Evolutionary conservation across 2,329 filamentous ascomycete genomes (phyloP).

Genomic region (Ilyonectria mors-panacis): DNA sequence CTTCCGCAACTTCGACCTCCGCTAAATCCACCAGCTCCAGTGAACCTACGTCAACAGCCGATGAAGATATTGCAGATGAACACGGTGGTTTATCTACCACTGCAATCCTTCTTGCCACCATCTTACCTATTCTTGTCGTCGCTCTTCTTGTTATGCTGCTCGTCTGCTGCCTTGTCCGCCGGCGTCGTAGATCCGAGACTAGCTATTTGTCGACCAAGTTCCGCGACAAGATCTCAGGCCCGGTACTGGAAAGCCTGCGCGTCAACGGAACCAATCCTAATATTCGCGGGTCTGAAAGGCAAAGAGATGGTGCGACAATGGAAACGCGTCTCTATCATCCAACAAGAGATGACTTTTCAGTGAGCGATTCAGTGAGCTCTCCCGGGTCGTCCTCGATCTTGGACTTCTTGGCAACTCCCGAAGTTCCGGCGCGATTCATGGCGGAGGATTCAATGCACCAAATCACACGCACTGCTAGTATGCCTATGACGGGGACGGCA

Average conservation of each 20-base stretch:
- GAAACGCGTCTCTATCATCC: constrained; percentile 32
- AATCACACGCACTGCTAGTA: constrained; percentile 40
- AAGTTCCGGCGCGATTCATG: constrained; percentile 44
- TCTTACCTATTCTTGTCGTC: constrained; percentile 59
- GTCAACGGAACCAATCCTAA: constrained; percentile 46
- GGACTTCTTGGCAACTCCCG: constrained; percentile 39
- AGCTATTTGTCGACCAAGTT: constrained; percentile 50
- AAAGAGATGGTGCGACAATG: constrained; percentile 17
- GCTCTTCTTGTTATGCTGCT: constrained; percentile 52
- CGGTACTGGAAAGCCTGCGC: constrained; percentile 48
- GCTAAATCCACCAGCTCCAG: constrained; percentile 42
- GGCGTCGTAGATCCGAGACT: constrained; percentile 49
- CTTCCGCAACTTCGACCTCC: constrained; percentile 43
- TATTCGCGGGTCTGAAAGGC: constrained; percentile 43
- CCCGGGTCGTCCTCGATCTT: constrained; percentile 49
- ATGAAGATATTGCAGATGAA: constrained; percentile 29
- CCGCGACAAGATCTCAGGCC: constrained; percentile 53
- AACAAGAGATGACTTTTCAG: constrained; percentile 42
- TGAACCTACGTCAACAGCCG: constrained; percentile 35
- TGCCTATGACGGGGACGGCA: constrained; percentile 35
- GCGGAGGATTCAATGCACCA: constrained; percentile 43
- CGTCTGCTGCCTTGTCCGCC: constrained; percentile 53
- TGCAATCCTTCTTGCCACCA: constrained; percentile 59
- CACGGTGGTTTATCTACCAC: constrained; percentile 49
- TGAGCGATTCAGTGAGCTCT: constrained; percentile 44